Conservation (phyloP, 805 yeast species). For the Yamadazyma nakazawae region DNA sequence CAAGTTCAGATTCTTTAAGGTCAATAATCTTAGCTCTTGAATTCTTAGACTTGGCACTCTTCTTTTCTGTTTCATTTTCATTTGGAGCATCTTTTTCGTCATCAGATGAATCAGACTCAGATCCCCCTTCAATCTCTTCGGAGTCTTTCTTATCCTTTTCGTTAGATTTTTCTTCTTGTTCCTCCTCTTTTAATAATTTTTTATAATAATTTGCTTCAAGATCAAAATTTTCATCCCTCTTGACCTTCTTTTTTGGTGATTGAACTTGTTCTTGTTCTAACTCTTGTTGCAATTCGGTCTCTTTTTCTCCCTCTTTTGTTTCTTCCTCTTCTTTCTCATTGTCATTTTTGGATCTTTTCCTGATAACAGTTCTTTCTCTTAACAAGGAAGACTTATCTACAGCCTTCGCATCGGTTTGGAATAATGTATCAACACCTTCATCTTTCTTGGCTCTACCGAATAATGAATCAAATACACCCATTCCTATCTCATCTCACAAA, state of each 20-base stretch:
- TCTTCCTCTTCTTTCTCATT: neutral
- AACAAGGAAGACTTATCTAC: constrained; percentile 36
- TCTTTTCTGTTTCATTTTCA: constrained; percentile 7
- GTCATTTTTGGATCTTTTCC: neutral
- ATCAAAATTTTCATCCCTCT: constrained; percentile 35
- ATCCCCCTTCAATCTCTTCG: constrained; percentile 12
- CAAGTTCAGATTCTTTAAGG: constrained; percentile 67
- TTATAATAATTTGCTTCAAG: constrained; percentile 54
- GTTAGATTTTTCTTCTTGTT: constrained; percentile 3
- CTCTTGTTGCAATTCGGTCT: neutral
- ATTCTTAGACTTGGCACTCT: neutral
- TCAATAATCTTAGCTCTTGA: constrained; percentile 50
- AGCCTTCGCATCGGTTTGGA: constrained; percentile 35
- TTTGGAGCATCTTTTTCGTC: constrained; percentile 12
- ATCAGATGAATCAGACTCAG: constrained; percentile 4
- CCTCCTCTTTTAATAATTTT: constrained; percentile 41
- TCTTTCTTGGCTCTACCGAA: constrained; percentile 32
- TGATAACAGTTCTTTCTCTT: constrained; percentile 20
- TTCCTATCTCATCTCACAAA: constrained; percentile 18
- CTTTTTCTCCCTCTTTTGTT: constrained; percentile 1
- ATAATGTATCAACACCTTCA: constrained; percentile 27
- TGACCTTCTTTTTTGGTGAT: constrained; percentile 19
- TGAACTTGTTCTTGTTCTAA: constrained; percentile 40
- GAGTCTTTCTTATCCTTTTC: constrained; percentile 2
- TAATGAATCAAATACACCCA: constrained; percentile 35